phyloP scores from a whole-genome alignment of 2,329 filamentous ascomycete genomes.

The Aspergillus sp. region DNA sequence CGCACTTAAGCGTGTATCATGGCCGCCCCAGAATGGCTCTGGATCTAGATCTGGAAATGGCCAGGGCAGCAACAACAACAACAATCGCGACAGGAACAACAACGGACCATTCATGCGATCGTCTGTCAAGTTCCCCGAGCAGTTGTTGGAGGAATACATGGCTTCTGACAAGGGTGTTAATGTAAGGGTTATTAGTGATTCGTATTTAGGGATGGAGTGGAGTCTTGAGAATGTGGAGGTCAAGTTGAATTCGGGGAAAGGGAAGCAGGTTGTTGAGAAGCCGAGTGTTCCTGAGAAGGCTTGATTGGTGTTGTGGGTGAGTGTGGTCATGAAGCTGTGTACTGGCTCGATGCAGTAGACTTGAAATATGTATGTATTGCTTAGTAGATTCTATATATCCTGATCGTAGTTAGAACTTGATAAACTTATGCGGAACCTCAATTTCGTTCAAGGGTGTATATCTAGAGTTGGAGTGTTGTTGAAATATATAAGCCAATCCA shows the following conservation, averaged over 20 bases:
- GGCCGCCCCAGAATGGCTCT: slow-evolving; percentile 42
- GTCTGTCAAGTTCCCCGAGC: slow-evolving; percentile 25
- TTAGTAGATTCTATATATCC: no score
- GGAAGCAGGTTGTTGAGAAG: slow-evolving; percentile 7
- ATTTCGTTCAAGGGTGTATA: no score
- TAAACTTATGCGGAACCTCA: no score
- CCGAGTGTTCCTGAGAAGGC: slow-evolving; percentile 12
- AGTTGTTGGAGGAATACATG: slow-evolving; percentile 9
- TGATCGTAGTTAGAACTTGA: no score
- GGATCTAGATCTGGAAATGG: slow-evolving; percentile 12
- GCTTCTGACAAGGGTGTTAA: slow-evolving; percentile 53
- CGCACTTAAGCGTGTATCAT: slow-evolving; percentile 78
- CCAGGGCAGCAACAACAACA: slow-evolving; percentile 9
- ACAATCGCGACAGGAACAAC: slow-evolving; percentile 9
- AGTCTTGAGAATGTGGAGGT: slow-evolving; percentile 45
- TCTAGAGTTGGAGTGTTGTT: no score
- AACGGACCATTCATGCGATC: slow-evolving; percentile 19
- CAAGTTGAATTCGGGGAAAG: slow-evolving; percentile 27
- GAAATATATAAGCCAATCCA: no score
- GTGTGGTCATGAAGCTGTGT: no score
- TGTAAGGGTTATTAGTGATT: slow-evolving; percentile 75
- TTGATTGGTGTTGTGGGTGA: neutral
- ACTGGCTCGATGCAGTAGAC: no score
- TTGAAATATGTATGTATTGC: no score
- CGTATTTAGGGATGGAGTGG: slow-evolving; percentile 72